Evolutionary conservation across 495 filamentous ascomycete species (phyloP).

Genomic region (Staphylotrichum longicolle): DNA sequence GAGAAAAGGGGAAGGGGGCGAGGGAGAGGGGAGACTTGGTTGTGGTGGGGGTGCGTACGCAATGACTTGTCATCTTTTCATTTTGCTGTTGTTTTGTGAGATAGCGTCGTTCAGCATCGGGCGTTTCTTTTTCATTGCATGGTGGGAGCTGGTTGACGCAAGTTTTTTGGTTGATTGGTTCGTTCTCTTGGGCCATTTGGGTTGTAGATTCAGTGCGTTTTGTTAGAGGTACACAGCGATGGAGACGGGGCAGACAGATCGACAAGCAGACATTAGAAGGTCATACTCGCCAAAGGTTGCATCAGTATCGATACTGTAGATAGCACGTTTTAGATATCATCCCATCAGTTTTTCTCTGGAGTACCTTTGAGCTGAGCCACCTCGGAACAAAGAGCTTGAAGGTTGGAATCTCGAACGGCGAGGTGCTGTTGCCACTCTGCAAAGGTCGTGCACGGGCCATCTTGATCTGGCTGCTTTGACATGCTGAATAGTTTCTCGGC

Average conservation of each 20-base stretch:
- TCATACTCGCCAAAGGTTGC: not conserved
- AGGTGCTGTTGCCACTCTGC: not conserved
- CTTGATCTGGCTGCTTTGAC: too few species aligned
- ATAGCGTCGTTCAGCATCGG: conserved; percentile 14
- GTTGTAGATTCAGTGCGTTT: not conserved
- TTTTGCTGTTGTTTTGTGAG: conserved; percentile 8
- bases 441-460: not conserved
- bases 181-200: too few species aligned
- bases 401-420: too few species aligned
- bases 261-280: not conserved
- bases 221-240: conserved; percentile 2
- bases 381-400: too few species aligned
- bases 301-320: not conserved
- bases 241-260: not conserved
- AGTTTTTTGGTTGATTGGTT: not conserved
- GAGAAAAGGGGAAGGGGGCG: not conserved
- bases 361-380: too few species aligned
- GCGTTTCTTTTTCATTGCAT: conserved; percentile 13
- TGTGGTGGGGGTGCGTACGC: not conserved
- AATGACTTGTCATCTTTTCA: not conserved
- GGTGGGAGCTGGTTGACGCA: conserved; percentile 1
- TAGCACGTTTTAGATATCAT: too few species aligned
- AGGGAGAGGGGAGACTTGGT: not conserved
- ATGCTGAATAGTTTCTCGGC: too few species aligned
- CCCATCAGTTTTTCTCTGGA: too few species aligned